Conservation (phyloP, 2,329 filamentous ascomycete genomes). For the Orbilia quercus region DNA sequence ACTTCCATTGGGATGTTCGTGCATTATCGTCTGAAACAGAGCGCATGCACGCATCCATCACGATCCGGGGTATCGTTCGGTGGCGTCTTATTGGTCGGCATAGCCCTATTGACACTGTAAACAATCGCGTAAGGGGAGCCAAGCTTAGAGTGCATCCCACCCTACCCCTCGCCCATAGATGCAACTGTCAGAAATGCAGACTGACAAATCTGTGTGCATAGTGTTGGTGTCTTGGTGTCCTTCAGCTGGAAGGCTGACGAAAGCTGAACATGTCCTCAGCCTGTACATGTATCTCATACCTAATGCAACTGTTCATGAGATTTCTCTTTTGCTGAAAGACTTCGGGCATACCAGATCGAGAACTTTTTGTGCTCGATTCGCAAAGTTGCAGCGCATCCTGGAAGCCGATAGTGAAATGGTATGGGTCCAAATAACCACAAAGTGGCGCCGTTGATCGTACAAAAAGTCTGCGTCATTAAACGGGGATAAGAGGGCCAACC, state of each 20-base stretch:
- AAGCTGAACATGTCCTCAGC: constrained; percentile 13
- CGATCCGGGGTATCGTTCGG: constrained; percentile 42
- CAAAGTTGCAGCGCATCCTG: constrained; percentile 2
- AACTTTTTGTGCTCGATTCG: not conserved
- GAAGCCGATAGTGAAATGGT: constrained; percentile 42
- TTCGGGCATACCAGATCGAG: not conserved
- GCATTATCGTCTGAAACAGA: constrained; percentile 50
- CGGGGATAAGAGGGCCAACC: constrained; percentile 18
- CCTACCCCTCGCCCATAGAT: too few relatives aligned
- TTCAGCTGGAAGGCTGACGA: constrained; percentile 48
- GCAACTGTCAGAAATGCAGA: constrained; percentile 25
- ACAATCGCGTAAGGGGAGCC: constrained; percentile 48
- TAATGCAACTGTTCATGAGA: not conserved
- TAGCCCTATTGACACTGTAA: constrained; percentile 38
- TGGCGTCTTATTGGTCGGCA: constrained; percentile 43
- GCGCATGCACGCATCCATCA: constrained; percentile 40
- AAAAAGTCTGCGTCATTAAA: constrained; percentile 38
- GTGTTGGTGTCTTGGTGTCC: not conserved
- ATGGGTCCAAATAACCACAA: constrained; percentile 27
- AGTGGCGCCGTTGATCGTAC: constrained; percentile 37
- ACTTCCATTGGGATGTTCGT: constrained; percentile 44
- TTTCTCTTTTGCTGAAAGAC: not conserved
- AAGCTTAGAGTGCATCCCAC: constrained; percentile 19
- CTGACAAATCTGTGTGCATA: constrained; percentile 48
- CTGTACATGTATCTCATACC: constrained; percentile 1